Percentiles rank a stretch among this genome's conserved stretches.
Conservation (phyloP, 1,284 basidiomycete genomes). For the Xanthoconium separans region DNA sequence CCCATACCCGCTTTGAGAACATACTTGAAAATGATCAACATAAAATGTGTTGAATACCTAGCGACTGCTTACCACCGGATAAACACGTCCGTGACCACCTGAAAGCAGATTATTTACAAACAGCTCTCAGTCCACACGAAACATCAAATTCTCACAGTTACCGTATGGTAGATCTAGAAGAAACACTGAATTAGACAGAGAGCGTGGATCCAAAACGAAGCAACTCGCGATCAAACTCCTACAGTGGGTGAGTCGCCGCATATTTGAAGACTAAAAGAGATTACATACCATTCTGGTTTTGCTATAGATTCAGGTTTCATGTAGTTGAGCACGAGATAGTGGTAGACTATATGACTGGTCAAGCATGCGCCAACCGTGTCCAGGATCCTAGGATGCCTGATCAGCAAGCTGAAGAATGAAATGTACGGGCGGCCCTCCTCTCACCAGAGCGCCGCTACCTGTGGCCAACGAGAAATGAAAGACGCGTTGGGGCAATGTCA, state of each 20-base stretch:
- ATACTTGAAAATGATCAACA: constrained; percentile 24
- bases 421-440: neutral
- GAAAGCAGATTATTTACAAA: neutral
- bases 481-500: neutral
- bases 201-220: neutral
- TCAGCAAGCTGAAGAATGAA: neutral
- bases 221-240: constrained; percentile 46
- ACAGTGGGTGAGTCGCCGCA: neutral
- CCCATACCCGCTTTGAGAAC: constrained; percentile 44
- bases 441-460: constrained; percentile 24
- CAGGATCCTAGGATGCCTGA: constrained; percentile 31
- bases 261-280: neutral
- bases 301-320: constrained; percentile 42
- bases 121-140: neutral
- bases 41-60: neutral
- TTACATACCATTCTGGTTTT: constrained; percentile 45
- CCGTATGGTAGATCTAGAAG: constrained; percentile 42
- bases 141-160: constrained; percentile 36
- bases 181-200: neutral
- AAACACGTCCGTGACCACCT: constrained; percentile 47
- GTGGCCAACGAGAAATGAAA: neutral
- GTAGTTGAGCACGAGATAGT: constrained; percentile 53
- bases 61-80: constrained; percentile 34
- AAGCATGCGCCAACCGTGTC: constrained; percentile 53
- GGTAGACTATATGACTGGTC: constrained; percentile 50